phyloP scores from a whole-genome alignment of 2,329 filamentous ascomycete species.

The Aureobasidium sp. region DNA sequence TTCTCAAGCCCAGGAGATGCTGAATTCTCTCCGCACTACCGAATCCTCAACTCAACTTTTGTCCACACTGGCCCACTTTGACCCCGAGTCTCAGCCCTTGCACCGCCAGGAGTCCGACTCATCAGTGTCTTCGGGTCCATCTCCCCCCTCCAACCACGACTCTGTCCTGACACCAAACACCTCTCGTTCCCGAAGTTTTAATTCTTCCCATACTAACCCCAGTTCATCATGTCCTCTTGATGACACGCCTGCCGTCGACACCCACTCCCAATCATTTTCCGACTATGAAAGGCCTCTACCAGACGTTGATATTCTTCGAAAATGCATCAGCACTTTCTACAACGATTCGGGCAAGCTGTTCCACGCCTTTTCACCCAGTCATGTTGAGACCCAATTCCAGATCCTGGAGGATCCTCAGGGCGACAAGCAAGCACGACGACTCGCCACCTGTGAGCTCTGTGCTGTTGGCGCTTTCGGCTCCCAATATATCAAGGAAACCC shows the following conservation, averaged over 20 bases:
- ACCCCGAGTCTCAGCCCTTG: background rate
- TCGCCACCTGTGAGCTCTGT: slow-evolving; percentile 6
- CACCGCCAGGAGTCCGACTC: background rate
- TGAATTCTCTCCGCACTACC: background rate
- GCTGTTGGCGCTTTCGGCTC: slow-evolving; percentile 3
- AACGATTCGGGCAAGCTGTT: background rate
- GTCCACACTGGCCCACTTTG: background rate
- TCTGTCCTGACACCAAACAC: background rate
- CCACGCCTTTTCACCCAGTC: background rate
- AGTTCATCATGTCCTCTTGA: background rate
- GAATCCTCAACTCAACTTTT: background rate
- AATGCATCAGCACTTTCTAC: background rate
- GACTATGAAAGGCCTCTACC: background rate
- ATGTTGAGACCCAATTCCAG: background rate
- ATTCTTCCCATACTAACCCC: background rate
- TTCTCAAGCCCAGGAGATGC: background rate
- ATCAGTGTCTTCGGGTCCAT: background rate
- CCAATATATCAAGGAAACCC: slow-evolving; percentile 1
- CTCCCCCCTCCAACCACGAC: background rate
- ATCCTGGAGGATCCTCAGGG: background rate
- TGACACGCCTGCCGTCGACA: background rate
- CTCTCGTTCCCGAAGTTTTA: background rate
- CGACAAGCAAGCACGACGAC: background rate
- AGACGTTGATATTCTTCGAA: background rate
- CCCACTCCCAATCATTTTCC: background rate